Conservation (phyloP, 441 rosid genomes). For the Eruca vesicaria region DNA sequence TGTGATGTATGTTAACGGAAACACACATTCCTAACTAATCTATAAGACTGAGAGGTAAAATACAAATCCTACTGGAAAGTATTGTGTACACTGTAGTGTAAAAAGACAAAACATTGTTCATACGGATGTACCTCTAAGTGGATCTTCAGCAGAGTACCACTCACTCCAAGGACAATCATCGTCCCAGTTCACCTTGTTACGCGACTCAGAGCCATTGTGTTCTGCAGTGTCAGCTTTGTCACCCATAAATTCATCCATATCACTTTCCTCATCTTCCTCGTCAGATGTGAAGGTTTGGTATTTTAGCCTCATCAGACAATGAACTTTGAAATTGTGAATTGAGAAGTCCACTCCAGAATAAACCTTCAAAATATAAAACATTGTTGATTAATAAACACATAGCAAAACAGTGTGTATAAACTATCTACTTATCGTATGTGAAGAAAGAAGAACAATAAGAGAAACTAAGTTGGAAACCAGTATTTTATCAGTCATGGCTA, state of each 20-base stretch:
- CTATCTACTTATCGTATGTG: background rate
- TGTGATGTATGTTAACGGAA: background rate
- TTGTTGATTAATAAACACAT: background rate
- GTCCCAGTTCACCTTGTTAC: constrained; percentile 78
- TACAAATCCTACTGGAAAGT: background rate
- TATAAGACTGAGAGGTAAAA: background rate
- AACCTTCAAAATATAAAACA: constrained; percentile 61
- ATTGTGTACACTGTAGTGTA: background rate
- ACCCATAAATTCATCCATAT: constrained; percentile 48
- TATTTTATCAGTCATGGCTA: constrained; percentile 2
- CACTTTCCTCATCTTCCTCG: constrained; percentile 63
- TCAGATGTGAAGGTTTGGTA: constrained; percentile 71
- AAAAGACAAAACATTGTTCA: background rate
- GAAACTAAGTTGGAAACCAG: constrained; percentile 5
- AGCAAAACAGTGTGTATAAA: constrained; percentile 4
- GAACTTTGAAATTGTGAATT: constrained; percentile 67
- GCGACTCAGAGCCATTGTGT: constrained; percentile 47
- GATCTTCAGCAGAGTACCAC: constrained; percentile 99
- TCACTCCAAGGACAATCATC: constrained; percentile 99
- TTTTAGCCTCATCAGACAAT: constrained; percentile 79
- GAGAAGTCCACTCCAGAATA: constrained; percentile 73
- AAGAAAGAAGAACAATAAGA: background rate
- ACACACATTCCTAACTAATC: background rate
- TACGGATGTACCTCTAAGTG: constrained; percentile 60
- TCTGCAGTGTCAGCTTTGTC: constrained; percentile 52